Evolutionary conservation across 768 basidiomycete species (phyloP), one percentile per base, ranked within the genome.

Genomic region (Lactifluus volemus): DNA sequence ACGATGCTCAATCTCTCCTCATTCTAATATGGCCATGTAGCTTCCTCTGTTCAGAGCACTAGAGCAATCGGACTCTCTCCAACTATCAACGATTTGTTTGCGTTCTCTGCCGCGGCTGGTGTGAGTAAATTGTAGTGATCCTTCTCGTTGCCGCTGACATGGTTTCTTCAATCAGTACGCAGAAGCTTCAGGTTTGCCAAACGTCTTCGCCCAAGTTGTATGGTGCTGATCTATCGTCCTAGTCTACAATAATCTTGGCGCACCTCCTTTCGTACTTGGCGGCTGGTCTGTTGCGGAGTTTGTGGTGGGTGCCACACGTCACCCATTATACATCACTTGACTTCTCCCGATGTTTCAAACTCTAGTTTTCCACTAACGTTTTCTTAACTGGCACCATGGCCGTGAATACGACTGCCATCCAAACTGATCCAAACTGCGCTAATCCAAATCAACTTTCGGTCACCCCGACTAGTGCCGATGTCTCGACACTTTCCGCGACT

Each of bases 241-340:
- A 76, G 76, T 4, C 69, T 77, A 41, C 75, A 81, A 63, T 30
- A 66, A 70, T 17, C 68, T 86, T 6, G 67, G 72, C 5, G 82
- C 85, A 59, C 86, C 86, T 1, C 81, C 84, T 8, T 88, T 85
- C 65, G 73, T 86, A 21, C 52, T 65, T 7, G 68, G 68, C 0
- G 72, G 68, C 0, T 88, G 85, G 85, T 75, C 85, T 7, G 77
- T 78, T 25, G 78, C 80, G 1, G 70, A 78, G 62, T 85, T 86
- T 60, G 61, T 69, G 30, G 85, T 83, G 60, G 47, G 75, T 36
- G 4, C 60, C 36, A 34, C 5, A 42, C 38, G 7, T 34, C 4
- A 42, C 56, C 10, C 36, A 41, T 10, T 21, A 11, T 36, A 21
- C 5, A 29, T 49, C 9, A 14, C n/a, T 30, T 12, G n/a, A 29